Base-by-base conservation (phyloP, 495 filamentous ascomycete genomes). In the Copromyces sp. region DNA sequence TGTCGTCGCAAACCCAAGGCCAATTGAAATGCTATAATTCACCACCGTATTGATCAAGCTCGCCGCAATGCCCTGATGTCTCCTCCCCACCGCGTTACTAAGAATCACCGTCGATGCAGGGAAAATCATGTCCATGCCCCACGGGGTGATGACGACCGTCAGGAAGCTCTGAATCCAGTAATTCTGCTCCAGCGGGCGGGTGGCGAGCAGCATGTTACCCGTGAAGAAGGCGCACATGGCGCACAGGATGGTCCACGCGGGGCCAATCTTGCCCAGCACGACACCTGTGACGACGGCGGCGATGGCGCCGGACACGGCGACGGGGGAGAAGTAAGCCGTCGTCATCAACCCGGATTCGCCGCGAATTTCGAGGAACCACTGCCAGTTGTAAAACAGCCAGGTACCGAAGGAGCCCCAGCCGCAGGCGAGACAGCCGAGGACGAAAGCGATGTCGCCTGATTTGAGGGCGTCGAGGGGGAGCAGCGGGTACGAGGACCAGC, bases 371-470 rank as follows among this genome's bases (percentile, higher is more conserved):
- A 86, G 81, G 72, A 89, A 73, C 75, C 89, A 87, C 40, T 87
- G 82, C 72, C 81, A 88, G 39, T 81, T 78, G 76, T 91, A 91
- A 77, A 83, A 90, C 71, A 88, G 78, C 79, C 86, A 85, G 69
- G 90, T 89, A 17, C 89, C 89, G 71, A 91, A 91, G 72, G 81
- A 84, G 70, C 82, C 83, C 90, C 89, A 91, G 3, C 89, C 90
- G 32, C 78, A 82, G 2, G 85, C 84, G 24, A 89, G 82, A 70
- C 85, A 86, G 7, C 79, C 85, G 11, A 91, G 78, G 37, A 89
- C 85, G 76, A 87, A 88, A 6, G 81, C 83, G 4, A 87, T 78
- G 41, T 89, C 84, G 16, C 78, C 80, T 4, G 78, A 81, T 0
- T 80, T 83, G 40, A 91, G 81, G 4, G 82, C 82, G 7, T 81